These are phyloP conservation scores for Amanita molliuscula DNA, from an alignment of 768 basidiomycete genomes.

Conservation along the genomic window DNA sequence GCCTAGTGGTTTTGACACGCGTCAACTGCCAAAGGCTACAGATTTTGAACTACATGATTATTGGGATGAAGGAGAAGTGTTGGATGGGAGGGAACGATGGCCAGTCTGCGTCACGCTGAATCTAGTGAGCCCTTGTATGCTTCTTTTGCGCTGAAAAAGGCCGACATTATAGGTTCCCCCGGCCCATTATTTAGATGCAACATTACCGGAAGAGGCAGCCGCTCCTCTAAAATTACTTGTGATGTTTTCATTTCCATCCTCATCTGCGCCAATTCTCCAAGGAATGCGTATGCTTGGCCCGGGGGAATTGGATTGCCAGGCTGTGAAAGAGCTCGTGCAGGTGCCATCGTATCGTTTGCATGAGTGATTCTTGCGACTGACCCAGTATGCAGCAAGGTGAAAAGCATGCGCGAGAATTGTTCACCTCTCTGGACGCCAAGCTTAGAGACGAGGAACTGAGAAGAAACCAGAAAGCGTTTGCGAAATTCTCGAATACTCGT, in stretches of 20 bases:
- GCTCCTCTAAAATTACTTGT: conserved; percentile 50
- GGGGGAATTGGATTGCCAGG: conserved; percentile 40
- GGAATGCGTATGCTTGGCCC: conserved; percentile 55
- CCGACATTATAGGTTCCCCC: conserved; percentile 37
- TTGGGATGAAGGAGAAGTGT: conserved; percentile 73
- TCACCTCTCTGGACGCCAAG: conserved; percentile 47
- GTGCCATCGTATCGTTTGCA: conserved; percentile 23
- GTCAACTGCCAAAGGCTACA: conserved; percentile 37
- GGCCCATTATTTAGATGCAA: conserved; percentile 67
- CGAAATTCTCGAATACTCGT: conserved; percentile 30
- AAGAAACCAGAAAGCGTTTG: conserved; percentile 48
- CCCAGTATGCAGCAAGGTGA: conserved; percentile 45
- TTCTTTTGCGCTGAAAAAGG: neutral
- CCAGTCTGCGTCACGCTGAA: conserved; percentile 76
- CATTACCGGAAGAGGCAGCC: conserved; percentile 59
- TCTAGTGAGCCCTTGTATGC: conserved; percentile 34
- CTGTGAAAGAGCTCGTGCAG: conserved; percentile 42
- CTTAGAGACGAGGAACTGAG: conserved; percentile 55
- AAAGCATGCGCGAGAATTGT: conserved; percentile 49
- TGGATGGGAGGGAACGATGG: conserved; percentile 56
- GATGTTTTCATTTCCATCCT: conserved; percentile 48
- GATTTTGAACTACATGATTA: conserved; percentile 86
- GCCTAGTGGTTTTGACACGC: conserved; percentile 50
- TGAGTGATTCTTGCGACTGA: neutral
- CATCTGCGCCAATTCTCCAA: conserved; percentile 35